Evolutionary conservation across 352 stramenopile genomes (phyloP), one percentile per base, ranked within the genome.

Genomic region (Phytophthora fragariae): DNA sequence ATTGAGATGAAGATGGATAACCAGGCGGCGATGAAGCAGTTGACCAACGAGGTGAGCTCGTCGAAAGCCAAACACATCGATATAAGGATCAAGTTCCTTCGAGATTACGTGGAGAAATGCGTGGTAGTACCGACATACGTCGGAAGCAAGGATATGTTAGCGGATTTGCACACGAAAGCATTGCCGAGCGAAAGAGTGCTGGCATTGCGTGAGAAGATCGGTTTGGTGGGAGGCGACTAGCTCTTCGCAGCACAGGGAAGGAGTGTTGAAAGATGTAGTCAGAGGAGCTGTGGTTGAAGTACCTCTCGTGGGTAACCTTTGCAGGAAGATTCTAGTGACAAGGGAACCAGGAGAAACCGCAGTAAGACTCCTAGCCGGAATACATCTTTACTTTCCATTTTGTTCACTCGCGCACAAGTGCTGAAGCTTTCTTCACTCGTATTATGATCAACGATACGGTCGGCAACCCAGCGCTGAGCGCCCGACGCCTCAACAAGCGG

Each of bases 91-190:
- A 76, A 69, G n/a, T 72, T 69, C 29, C 9, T 76, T 2, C 21
- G 46, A 7, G 41, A 70, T n/a, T 52, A 41, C 14, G 27, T 31
- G 2, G 33, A 65, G 33, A 55, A 65, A 17, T 46, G 15, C 11
- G 24, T 68, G 2, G 35, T 41, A 12, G 19, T 17, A 0, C 19
- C 54, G 5, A 0, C 5, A 35, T 61, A 67, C 33, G 41, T 57
- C 57, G 53, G 35, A 41, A 41, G 35, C 12, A 46, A 57, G 2
- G 37, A 57, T 0, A 70, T 70, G 68, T 9, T 59, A 2, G 60
- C 58, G 15, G 67, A 70, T 27, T 19, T 74, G 37, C 54, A 70
- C 0, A 74, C 68, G 2, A 74, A 74, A 12, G 47, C 46, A n/a
- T 14, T 73, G 4, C 15, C 31, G 29, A 41, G 35, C 35, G 47